These are phyloP conservation scores for Nitzschia inconspicua DNA, from an alignment of 108 stramenopile species.

Conservation along the genomic window DNA sequence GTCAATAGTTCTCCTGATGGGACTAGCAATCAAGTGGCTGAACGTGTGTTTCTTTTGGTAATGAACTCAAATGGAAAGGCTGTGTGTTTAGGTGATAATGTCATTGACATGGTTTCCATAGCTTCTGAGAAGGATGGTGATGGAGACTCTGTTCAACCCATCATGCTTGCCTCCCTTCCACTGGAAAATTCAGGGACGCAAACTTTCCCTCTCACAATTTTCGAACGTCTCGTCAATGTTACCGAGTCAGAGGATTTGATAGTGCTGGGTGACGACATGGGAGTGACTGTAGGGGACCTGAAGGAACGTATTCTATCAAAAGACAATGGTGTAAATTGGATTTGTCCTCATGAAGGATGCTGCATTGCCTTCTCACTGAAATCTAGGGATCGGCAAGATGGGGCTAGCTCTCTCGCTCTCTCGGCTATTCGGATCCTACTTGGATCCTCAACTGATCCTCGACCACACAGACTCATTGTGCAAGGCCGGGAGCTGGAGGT, in stretches of 20 bases:
- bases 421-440: conserved; percentile 72
- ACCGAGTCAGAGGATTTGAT: conserved; percentile 46
- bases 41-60: conserved; percentile 49
- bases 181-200: neutral
- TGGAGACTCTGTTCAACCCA: neutral
- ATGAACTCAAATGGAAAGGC: conserved; percentile 54
- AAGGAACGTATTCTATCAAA: conserved; percentile 61
- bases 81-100: conserved; percentile 58
- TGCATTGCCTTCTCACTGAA: conserved; percentile 53
- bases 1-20: neutral
- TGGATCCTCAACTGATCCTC: conserved; percentile 54
- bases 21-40: conserved; percentile 22
- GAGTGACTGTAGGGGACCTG: conserved; percentile 16
- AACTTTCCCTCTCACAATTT: conserved; percentile 46
- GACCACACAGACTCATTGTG: conserved; percentile 51
- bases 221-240: conserved; percentile 60
- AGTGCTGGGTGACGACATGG: conserved; percentile 47
- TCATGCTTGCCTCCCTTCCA: neutral
- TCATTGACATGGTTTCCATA: neutral
- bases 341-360: conserved; percentile 62
- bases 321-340: conserved; percentile 45
- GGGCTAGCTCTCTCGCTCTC: conserved; percentile 31
- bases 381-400: neutral
- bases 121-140: neutral
- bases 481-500: conserved; percentile 68